A percentile compares a stretch with the other conserved stretches of the same genome.
These are phyloP conservation scores for Inga oerstediana DNA, from an alignment of 306 rosid species.

Conservation along the genomic window DNA sequence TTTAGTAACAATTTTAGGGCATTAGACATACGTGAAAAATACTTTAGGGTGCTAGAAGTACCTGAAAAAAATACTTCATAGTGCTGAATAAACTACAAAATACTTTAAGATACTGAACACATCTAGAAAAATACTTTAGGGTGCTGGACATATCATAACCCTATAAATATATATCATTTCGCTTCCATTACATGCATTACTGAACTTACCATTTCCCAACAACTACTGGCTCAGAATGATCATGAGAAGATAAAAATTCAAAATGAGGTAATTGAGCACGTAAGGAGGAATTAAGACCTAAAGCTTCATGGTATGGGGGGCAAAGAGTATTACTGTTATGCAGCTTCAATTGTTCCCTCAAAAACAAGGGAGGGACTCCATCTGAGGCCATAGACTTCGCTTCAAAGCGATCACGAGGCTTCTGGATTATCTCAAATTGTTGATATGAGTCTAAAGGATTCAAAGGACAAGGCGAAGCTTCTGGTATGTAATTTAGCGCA, in stretches of 20 bases:
- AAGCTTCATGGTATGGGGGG: slow-evolving; percentile 38
- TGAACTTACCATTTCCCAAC: slow-evolving; percentile 56
- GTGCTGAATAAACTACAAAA: too few species aligned
- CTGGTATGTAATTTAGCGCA: background rate
- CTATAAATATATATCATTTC: too few species aligned
- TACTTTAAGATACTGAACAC: too few species aligned
- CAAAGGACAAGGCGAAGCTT: background rate
- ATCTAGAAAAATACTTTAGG: too few species aligned
- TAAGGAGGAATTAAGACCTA: slow-evolving; percentile 41
- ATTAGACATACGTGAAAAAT: too few species aligned
- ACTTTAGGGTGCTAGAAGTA: too few species aligned
- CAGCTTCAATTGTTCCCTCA: slow-evolving; percentile 38
- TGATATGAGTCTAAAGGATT: background rate
- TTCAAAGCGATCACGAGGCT: slow-evolving; percentile 30
- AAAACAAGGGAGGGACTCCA: slow-evolving; percentile 39
- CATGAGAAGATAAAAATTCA: slow-evolving; percentile 11
- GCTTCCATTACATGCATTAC: background rate
- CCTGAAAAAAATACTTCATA: too few species aligned
- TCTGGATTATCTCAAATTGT: background rate
- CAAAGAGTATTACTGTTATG: background rate
- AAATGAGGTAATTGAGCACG: slow-evolving; percentile 46
- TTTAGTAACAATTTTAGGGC: too few species aligned
- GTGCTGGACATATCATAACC: too few species aligned
- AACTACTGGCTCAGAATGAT: slow-evolving; percentile 29
- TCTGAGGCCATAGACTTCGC: slow-evolving; percentile 37